These are phyloP conservation scores for Tricholoma matsutake DNA, from an alignment of 768 basidiomycete species.

Conservation along the genomic window DNA sequence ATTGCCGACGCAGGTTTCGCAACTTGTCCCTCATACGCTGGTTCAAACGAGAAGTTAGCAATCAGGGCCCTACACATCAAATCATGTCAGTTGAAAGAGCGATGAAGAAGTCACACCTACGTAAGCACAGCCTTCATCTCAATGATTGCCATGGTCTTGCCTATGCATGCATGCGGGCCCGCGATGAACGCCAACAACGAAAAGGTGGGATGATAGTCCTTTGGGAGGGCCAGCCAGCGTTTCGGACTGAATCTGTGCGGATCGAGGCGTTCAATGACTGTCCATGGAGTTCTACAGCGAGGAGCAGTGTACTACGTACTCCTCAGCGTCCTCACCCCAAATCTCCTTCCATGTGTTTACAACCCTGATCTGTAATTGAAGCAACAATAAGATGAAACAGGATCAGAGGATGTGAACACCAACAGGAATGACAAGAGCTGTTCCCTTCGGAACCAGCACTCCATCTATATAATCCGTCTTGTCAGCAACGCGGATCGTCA, in stretches of 20 bases:
- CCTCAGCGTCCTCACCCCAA: slow-evolving; percentile 52
- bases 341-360: slow-evolving; percentile 47
- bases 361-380: slow-evolving; percentile 38
- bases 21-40: slow-evolving; percentile 36
- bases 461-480: slow-evolving; percentile 44
- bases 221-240: slow-evolving; percentile 43
- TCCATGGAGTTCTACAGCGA: too few relatives aligned
- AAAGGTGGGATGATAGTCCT: slow-evolving; percentile 30
- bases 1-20: slow-evolving; percentile 41
- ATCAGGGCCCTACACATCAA: slow-evolving; percentile 30
- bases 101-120: slow-evolving; percentile 15
- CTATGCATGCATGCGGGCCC: slow-evolving; percentile 42
- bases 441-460: slow-evolving; percentile 42
- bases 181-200: slow-evolving; percentile 39
- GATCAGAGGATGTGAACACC: slow-evolving; percentile 1
- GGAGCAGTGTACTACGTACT: slow-evolving; percentile 21
- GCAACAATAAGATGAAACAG: not conserved
- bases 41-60: slow-evolving; percentile 43
- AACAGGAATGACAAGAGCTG: slow-evolving; percentile 40
- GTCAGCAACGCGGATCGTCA: slow-evolving; percentile 32
- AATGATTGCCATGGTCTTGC: slow-evolving; percentile 41
- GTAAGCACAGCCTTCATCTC: slow-evolving; percentile 43
- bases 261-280: not conserved
- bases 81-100: not conserved
- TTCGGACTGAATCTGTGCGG: slow-evolving; percentile 37